These are phyloP conservation scores for Solanum chacoense DNA, from an alignment of 305 asterid genomes.

Conservation along the genomic window DNA sequence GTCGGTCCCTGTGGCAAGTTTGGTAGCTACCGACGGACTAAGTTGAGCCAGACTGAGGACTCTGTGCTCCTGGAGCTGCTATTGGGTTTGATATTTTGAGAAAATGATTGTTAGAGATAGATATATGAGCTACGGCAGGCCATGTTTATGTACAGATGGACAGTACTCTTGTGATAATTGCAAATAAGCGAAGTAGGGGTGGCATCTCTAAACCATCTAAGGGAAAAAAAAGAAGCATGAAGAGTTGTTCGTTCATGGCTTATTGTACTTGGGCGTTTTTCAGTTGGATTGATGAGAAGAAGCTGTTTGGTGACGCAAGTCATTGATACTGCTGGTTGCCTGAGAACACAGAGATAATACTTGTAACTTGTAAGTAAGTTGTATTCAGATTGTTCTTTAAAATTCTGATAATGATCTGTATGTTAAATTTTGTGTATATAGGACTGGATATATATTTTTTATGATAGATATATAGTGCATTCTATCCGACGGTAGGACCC, in stretches of 20 bases:
- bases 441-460: background rate
- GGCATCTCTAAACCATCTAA: background rate
- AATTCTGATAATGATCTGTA: background rate
- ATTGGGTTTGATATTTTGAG: background rate
- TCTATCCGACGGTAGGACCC: background rate
- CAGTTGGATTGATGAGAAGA: background rate
- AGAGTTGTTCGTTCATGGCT: background rate
- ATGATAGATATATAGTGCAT: background rate
- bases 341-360: background rate
- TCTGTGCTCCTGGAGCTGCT: background rate
- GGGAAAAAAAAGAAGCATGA: background rate
- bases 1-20: background rate
- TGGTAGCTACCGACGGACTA: background rate
- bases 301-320: background rate
- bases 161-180: background rate
- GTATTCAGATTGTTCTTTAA: constrained; percentile 1
- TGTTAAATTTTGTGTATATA: background rate
- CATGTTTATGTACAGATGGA: background rate
- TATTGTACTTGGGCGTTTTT: background rate
- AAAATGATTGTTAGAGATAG: background rate
- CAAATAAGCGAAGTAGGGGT: background rate
- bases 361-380: background rate
- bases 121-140: background rate
- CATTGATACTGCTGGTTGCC: background rate
- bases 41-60: background rate